These are phyloP conservation scores for Pseudocercospora fijiensis DNA, from an alignment of 2,329 filamentous ascomycete genomes.

Conservation along the genomic window DNA sequence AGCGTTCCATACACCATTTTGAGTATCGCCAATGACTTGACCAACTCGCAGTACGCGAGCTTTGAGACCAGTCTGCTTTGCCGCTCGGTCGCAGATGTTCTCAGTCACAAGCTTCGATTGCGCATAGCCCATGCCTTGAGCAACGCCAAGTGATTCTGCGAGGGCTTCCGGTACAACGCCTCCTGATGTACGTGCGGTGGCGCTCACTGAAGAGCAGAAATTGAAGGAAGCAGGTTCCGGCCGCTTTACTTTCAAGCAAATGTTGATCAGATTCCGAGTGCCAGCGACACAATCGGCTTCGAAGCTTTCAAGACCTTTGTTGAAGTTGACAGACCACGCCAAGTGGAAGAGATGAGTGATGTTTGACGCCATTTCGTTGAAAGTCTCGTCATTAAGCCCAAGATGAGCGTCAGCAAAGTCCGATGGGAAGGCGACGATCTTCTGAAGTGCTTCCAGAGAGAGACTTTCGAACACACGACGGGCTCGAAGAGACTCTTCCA, in stretches of 20 bases:
- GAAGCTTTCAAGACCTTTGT: conserved; percentile 53
- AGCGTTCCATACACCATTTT: conserved; percentile 50
- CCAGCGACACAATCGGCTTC: conserved; percentile 50
- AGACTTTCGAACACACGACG: conserved; percentile 40
- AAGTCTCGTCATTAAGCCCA: background rate
- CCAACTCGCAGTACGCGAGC: conserved; percentile 39
- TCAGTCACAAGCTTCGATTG: background rate
- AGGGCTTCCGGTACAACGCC: conserved; percentile 40
- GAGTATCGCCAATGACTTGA: conserved; percentile 52
- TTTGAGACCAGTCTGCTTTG: conserved; percentile 22
- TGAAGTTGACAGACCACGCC: conserved; percentile 54
- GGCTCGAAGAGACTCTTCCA: conserved; percentile 37
- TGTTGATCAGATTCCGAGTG: conserved; percentile 46
- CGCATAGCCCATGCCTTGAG: conserved; percentile 1
- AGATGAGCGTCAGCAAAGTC: conserved; percentile 3
- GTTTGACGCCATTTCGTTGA: background rate
- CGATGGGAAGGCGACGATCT: conserved; percentile 36
- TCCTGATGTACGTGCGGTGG: conserved; percentile 34
- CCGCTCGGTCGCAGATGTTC: conserved; percentile 40
- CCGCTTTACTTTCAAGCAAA: conserved; percentile 39
- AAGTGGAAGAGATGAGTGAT: conserved; percentile 6
- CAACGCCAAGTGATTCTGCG: conserved; percentile 30
- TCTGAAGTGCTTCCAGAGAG: conserved; percentile 27
- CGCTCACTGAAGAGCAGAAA: conserved; percentile 54
- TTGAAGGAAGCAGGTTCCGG: conserved; percentile 45